Conservation (phyloP, 352 stramenopile genomes). For the Globisporangium perplexum region DNA sequence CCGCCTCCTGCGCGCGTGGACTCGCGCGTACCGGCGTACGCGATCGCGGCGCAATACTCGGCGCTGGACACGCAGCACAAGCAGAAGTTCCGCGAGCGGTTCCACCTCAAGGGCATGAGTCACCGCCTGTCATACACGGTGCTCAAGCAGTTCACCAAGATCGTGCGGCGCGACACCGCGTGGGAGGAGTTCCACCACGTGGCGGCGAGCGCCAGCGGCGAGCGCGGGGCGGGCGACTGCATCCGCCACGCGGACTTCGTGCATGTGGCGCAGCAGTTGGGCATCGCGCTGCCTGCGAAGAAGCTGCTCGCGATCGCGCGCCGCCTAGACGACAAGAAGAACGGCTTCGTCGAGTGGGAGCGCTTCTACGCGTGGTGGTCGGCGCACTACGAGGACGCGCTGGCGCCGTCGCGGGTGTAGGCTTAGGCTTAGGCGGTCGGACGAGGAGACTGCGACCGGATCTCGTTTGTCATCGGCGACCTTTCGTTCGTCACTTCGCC, state of each 20-base stretch:
- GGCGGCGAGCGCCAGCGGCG: constrained; percentile 7
- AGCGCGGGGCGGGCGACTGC: constrained; percentile 9
- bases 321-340: constrained; percentile 45
- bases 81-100: constrained; percentile 50
- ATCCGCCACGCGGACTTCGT: constrained; percentile 48
- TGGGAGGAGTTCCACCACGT: constrained; percentile 49
- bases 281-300: constrained; percentile 32
- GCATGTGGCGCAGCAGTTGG: constrained; percentile 31
- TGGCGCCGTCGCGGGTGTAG: not conserved
- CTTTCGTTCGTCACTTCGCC: too few relatives aligned
- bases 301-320: constrained; percentile 36
- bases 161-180: constrained; percentile 46
- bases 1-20: constrained; percentile 27
- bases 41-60: constrained; percentile 62
- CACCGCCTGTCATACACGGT: constrained; percentile 60
- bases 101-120: constrained; percentile 48
- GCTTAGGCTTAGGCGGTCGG: too few relatives aligned
- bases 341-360: constrained; percentile 50
- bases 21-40: constrained; percentile 28
- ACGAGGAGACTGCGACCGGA: too few relatives aligned
- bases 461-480: too few relatives aligned
- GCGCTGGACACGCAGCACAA: constrained; percentile 36
- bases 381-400: constrained; percentile 23
- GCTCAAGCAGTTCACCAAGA: constrained; percentile 58
- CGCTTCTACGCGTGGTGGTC: constrained; percentile 66